These are phyloP conservation scores for Reticulascus tulasneorum DNA, from an alignment of 2,329 filamentous ascomycete genomes.

Conservation along the genomic window DNA sequence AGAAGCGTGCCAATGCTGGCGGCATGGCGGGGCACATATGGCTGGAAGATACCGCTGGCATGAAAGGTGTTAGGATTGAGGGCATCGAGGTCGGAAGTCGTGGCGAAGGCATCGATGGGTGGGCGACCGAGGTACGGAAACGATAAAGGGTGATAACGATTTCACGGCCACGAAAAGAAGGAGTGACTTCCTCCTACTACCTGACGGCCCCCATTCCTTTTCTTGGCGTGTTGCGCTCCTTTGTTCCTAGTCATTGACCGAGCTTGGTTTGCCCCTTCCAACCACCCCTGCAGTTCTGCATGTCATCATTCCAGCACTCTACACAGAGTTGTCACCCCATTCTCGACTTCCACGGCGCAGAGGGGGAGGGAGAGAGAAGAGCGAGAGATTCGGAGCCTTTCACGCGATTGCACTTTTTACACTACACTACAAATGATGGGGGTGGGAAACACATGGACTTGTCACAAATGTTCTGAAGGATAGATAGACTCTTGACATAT, in stretches of 20 bases:
- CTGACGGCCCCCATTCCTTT: constrained; percentile 3
- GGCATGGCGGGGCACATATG: constrained; percentile 87
- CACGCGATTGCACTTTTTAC: too few relatives aligned
- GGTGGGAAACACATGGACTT: too few relatives aligned
- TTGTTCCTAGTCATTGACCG: not conserved
- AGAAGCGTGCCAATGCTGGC: constrained; percentile 88
- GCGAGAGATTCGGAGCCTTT: too few relatives aligned
- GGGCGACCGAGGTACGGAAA: constrained; percentile 85
- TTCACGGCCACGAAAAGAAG: constrained; percentile 6
- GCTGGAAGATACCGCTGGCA: constrained; percentile 80
- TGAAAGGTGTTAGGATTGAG: constrained; percentile 74
- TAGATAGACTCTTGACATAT: constrained; percentile 4
- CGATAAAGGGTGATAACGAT: constrained; percentile 43
- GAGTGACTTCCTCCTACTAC: too few relatives aligned
- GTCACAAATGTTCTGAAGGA: not conserved
- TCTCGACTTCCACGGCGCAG: too few relatives aligned
- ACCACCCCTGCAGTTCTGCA: too few relatives aligned
- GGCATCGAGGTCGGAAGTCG: constrained; percentile 72
- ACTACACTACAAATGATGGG: too few relatives aligned
- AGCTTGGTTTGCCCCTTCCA: not conserved
- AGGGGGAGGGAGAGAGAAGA: too few relatives aligned
- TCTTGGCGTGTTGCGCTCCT: not conserved
- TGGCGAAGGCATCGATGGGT: constrained; percentile 91
- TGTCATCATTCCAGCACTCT: too few relatives aligned
- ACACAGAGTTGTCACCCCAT: too few relatives aligned